Evolutionary conservation across 2,329 filamentous ascomycete genomes (phyloP), one percentile per base, ranked within the genome.

Genomic region (Lasiodiplodia sp.): DNA sequence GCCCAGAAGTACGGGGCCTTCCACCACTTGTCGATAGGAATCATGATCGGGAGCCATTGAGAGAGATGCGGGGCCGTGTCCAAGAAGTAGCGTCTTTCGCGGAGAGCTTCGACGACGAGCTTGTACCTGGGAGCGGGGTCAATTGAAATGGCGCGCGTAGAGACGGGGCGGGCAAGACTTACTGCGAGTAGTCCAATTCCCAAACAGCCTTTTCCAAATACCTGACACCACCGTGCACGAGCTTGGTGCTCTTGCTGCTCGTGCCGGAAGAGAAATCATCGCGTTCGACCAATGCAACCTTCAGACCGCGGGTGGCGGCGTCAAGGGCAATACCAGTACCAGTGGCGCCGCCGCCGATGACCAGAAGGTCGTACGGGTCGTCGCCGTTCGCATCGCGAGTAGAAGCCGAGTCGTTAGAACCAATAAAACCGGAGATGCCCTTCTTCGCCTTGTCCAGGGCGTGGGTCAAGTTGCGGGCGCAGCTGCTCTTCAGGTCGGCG

Each of bases 131-230:
- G 28, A 31, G 6, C 49, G 1, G 44, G 34, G 23, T 66, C 14
- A 64, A 23, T 25, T 31, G 60, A 47, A 49, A n/a, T 28, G 31
- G 55, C 34, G 34, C 25, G 6, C 38, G 2, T n/a, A 7, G 21
- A 18, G 5, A 16, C 25, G 6, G 38, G 11, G 52, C 21, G 34
- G 16, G 38, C n/a, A 12, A 53, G 38, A 70, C 81, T 75, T 72
- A 92, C 86, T 96, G 92, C 73, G 89, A 90, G 78, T 94, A 94
- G 79, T 96, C 92, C 74, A 95, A 83, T 78, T 94, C 92, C 89
- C 90, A 93, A 62, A 96, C 89, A 67, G 92, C 92, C 84, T 96
- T 96, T 79, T 96, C 92, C 69, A 96, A 84, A 78, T 95, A 96
- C 72, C 92, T 88, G 69, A 96, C 92, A 76, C 92, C 92, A 73